Percentiles rank a stretch among this genome's conserved stretches.
phyloP scores from a whole-genome alignment of 2,329 filamentous ascomycete genomes.

The Colletotrichum sp. region DNA sequence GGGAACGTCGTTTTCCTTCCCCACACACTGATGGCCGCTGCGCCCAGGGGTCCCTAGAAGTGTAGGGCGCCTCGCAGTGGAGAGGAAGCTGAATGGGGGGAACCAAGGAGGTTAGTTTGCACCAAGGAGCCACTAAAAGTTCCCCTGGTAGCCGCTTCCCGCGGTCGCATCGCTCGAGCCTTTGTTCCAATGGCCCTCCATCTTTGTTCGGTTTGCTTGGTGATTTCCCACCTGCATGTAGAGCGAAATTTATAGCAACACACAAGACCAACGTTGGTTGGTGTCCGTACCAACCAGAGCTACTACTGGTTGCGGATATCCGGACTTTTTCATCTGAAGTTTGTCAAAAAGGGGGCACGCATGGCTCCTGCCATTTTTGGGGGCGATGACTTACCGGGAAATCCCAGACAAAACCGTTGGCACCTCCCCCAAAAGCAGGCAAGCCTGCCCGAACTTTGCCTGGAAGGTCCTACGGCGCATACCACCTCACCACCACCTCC shows the following conservation, averaged over 20 bases:
- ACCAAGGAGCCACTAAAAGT: conserved; percentile 4
- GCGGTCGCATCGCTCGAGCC: neutral
- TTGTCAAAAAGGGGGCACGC: neutral
- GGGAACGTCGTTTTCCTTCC: neutral
- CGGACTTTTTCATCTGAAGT: neutral
- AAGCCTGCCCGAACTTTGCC: neutral
- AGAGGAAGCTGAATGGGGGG: neutral
- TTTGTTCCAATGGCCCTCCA: neutral
- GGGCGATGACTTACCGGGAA: neutral
- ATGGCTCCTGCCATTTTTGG: neutral
- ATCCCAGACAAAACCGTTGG: conserved; percentile 14
- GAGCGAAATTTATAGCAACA: neutral
- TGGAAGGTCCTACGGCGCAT: neutral
- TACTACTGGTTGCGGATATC: neutral
- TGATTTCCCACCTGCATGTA: neutral
- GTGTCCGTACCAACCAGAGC: neutral
- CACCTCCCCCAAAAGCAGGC: neutral
- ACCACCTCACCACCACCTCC: neutral
- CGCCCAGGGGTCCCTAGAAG: conserved; percentile 14
- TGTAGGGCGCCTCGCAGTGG: conserved; percentile 12
- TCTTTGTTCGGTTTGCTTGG: neutral
- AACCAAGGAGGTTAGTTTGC: neutral
- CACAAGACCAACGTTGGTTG: neutral
- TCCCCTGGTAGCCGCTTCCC: conserved; percentile 6
- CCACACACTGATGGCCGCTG: neutral